phyloP scores from a whole-genome alignment of 2,329 filamentous ascomycete species.

The Epichloe uncinata region DNA sequence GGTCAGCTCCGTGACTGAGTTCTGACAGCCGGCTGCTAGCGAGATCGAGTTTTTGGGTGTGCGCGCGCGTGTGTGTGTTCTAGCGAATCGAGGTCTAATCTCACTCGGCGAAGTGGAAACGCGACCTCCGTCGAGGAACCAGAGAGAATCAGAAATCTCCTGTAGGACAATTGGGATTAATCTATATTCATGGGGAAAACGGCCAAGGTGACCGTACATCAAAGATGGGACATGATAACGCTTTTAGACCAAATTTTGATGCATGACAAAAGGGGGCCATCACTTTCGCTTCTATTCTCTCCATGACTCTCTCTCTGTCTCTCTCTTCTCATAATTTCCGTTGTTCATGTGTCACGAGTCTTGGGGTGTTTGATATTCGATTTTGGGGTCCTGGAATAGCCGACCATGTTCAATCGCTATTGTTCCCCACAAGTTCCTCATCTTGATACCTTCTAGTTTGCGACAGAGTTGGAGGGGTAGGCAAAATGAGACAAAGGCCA shows the following conservation, averaged over 20 bases:
- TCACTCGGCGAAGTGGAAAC: conserved; percentile 4
- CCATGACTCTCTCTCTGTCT: background rate
- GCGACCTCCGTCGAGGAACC: background rate
- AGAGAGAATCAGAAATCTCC: conserved; percentile 1
- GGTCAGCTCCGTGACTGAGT: conserved; percentile 5
- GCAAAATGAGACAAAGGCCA: background rate
- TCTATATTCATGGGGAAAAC: conserved; percentile 11
- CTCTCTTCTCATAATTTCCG: conserved; percentile 16
- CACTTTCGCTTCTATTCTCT: conserved; percentile 20
- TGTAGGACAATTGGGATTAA: conserved; percentile 5
- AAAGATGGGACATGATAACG: conserved; percentile 18
- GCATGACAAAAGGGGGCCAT: conserved; percentile 36
- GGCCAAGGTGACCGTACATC: conserved; percentile 23
- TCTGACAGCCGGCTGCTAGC: conserved; percentile 7
- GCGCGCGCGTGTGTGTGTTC: conserved; percentile 10
- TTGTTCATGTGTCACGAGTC: conserved; percentile 16
- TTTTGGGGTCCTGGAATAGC: conserved; percentile 7
- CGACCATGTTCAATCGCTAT: conserved; percentile 12
- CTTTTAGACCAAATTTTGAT: conserved; percentile 35
- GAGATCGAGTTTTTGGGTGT: conserved; percentile 10
- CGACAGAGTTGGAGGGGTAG: background rate
- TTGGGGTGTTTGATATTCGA: conserved; percentile 8
- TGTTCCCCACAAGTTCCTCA: conserved; percentile 7
- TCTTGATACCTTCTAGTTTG: conserved; percentile 5
- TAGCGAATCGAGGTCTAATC: conserved; percentile 5